Evolutionary conservation across 805 yeast species (phyloP).

Genomic region (Metschnikowia arizonensis): DNA sequence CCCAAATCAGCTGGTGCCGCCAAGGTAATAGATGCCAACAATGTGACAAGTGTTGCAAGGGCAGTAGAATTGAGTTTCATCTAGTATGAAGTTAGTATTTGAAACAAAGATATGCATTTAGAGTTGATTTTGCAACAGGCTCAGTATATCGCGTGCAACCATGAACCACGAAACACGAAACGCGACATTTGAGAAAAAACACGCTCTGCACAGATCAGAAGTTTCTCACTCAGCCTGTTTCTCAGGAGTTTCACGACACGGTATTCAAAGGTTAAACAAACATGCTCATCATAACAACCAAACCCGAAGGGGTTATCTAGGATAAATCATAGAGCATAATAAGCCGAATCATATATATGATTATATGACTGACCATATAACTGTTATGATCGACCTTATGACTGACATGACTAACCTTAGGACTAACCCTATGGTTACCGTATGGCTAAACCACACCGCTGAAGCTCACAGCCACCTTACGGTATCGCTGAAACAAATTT

Average conservation of each 20-base stretch:
- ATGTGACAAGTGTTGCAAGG: constrained; percentile 12
- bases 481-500: neutral
- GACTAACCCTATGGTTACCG: too few relatives aligned
- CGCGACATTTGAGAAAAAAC: neutral
- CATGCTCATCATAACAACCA: neutral
- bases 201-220: neutral
- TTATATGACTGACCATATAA: too few relatives aligned
- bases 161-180: constrained; percentile 1
- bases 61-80: constrained; percentile 15
- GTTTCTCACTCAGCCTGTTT: neutral
- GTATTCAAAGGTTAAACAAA: neutral
- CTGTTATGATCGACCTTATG: too few relatives aligned
- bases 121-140: neutral
- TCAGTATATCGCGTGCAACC: neutral
- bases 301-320: neutral
- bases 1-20: constrained; percentile 18
- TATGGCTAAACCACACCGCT: too few relatives aligned
- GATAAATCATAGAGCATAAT: too few relatives aligned
- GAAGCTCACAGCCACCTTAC: too few relatives aligned
- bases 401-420: too few relatives aligned
- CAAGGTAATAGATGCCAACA: constrained; percentile 11
- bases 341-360: too few relatives aligned
- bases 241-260: neutral
- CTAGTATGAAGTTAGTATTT: constrained; percentile 9
- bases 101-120: neutral